phyloP scores from a whole-genome alignment of 306 rosid genomes.

The Pyrus betulifolia region DNA sequence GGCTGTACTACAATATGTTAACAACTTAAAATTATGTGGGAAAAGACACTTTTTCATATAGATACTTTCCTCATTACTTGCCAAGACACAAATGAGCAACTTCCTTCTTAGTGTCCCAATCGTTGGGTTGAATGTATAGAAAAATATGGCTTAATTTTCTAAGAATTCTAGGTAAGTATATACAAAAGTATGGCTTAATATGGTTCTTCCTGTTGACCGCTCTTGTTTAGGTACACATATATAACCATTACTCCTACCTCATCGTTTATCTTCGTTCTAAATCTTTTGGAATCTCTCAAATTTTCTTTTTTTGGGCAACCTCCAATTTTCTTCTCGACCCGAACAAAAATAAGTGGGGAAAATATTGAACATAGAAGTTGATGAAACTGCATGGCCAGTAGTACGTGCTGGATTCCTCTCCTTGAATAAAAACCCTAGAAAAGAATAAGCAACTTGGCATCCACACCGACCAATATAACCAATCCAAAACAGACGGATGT shows the following conservation, averaged over 20 bases:
- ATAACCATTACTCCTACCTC: background rate
- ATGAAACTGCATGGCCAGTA: constrained; percentile 59
- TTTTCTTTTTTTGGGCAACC: background rate
- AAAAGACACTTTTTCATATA: too few relatives aligned
- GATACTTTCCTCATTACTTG: too few relatives aligned
- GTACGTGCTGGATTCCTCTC: constrained; percentile 28
- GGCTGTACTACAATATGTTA: too few relatives aligned
- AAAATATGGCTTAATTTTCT: background rate
- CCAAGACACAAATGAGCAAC: background rate
- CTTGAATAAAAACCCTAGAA: constrained; percentile 12
- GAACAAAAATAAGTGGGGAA: background rate
- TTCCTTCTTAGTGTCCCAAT: background rate
- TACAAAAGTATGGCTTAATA: background rate
- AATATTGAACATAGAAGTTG: constrained; percentile 19
- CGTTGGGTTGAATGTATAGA: background rate
- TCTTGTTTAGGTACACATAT: background rate
- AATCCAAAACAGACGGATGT: constrained; percentile 73
- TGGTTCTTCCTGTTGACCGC: background rate
- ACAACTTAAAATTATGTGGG: too few relatives aligned
- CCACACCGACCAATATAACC: constrained; percentile 84
- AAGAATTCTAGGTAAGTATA: background rate
- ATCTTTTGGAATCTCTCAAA: background rate
- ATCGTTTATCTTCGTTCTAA: background rate
- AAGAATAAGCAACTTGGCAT: constrained; percentile 20
- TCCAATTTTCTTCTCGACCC: background rate